These are phyloP conservation scores for Evernia prunastri DNA, from an alignment of 495 filamentous ascomycete genomes.

Conservation along the genomic window DNA sequence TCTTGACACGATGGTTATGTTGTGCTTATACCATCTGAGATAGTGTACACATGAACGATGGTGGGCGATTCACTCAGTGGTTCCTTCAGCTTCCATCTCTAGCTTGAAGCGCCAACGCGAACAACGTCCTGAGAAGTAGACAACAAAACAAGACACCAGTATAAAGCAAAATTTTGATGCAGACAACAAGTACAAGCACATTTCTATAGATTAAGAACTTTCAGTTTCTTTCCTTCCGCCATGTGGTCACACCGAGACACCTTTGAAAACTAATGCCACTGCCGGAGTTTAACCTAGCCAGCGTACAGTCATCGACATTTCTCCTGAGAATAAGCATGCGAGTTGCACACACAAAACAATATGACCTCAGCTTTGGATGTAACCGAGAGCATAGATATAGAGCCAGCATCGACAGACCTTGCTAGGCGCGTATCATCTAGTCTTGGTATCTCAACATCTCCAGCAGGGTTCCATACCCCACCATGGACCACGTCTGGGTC, in stretches of 20 bases:
- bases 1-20: not conserved
- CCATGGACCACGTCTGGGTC: constrained; percentile 41
- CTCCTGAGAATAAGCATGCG: not conserved
- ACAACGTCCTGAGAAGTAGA: not conserved
- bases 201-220: not conserved
- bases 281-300: constrained; percentile 12
- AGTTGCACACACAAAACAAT: not conserved
- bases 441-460: constrained; percentile 54
- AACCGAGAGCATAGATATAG: constrained; percentile 19
- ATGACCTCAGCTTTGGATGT: constrained; percentile 20
- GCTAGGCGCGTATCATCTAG: constrained; percentile 43
- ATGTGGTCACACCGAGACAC: too few relatives aligned
- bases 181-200: not conserved
- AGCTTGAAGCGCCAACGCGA: not conserved
- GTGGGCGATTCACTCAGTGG: not conserved
- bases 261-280: too few relatives aligned
- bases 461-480: constrained; percentile 58
- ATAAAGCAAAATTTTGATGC: not conserved
- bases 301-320: too few relatives aligned
- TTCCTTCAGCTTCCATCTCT: not conserved
- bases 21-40: not conserved
- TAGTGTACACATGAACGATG: not conserved
- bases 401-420: constrained; percentile 19
- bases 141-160: not conserved
- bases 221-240: not conserved